Conservation (phyloP, 768 basidiomycete species). For the Lyophyllum decastes region DNA sequence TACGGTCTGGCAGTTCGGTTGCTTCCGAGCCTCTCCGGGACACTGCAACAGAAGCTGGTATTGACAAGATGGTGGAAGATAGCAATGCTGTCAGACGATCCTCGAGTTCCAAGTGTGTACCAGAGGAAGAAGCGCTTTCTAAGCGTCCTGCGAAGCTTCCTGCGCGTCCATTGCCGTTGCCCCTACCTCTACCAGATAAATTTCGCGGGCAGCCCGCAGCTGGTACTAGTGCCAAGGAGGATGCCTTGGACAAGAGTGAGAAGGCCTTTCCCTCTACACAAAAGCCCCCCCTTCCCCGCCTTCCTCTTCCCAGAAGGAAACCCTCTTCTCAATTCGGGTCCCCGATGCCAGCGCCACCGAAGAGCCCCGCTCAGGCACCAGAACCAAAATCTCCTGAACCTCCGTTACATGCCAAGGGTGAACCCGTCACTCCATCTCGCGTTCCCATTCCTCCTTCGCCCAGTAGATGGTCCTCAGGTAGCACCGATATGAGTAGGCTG, state of each 20-base stretch:
- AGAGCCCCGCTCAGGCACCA: background rate
- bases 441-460: background rate
- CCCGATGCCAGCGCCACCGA: background rate
- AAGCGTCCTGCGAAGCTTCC: background rate
- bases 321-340: background rate
- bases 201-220: background rate
- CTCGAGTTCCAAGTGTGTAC: background rate
- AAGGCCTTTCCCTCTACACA: background rate
- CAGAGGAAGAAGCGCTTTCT: background rate
- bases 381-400: background rate
- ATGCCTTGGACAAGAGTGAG: background rate
- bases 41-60: background rate
- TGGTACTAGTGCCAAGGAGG: background rate
- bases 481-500: constrained; percentile 11
- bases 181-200: background rate
- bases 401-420: background rate
- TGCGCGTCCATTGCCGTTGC: background rate
- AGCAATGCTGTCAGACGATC: no score
- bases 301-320: background rate
- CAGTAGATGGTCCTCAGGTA: background rate
- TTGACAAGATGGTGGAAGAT: background rate
- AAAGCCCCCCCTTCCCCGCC: background rate
- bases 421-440: background rate
- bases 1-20: no score
- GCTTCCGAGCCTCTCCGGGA: no score